Evolutionary conservation across 2,329 filamentous ascomycete species (phyloP).

Genomic region (Penicillium sp.): DNA sequence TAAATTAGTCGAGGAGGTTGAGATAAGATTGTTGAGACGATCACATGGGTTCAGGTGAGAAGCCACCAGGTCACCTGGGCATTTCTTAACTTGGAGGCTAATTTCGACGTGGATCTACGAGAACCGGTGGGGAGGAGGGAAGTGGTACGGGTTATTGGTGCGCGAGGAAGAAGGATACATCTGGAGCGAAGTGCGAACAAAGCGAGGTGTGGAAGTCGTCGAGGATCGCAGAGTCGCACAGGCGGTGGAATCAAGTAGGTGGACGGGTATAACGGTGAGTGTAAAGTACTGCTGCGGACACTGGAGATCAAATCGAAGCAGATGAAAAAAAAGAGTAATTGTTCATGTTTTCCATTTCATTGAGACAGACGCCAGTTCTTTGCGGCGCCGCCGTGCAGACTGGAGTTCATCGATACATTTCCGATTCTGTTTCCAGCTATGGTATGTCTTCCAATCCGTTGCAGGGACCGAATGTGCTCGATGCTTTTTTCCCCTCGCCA

Average conservation of each 20-base stretch:
- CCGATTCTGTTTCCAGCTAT: conserved; percentile 46
- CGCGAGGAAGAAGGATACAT: not conserved
- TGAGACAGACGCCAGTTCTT: conserved; percentile 41
- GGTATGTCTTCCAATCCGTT: conserved; percentile 39
- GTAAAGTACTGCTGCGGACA: not conserved
- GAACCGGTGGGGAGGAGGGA: not conserved
- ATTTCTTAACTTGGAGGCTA: conserved; percentile 9
- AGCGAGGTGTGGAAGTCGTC: not conserved
- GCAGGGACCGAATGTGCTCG: conserved; percentile 41
- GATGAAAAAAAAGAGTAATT: conserved; percentile 29
- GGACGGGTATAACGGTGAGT: not conserved
- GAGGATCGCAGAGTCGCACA: not conserved
- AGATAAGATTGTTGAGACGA: conserved; percentile 16
- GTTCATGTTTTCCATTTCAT: conserved; percentile 47
- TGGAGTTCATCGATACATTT: conserved; percentile 46
- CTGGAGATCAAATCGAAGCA: not conserved
- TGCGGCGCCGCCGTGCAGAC: conserved; percentile 40
- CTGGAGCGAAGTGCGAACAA: not conserved
- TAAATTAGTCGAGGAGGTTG: conserved; percentile 7
- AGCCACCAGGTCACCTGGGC: conserved; percentile 12
- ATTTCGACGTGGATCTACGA: conserved; percentile 14
- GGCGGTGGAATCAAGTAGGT: not conserved
- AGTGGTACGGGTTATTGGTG: not conserved
- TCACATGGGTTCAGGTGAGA: conserved; percentile 14
- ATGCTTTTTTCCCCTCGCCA: conserved; percentile 38